Evolutionary conservation across 2,329 filamentous ascomycete genomes (phyloP).

Genomic region (Aspergillus intermedius): DNA sequence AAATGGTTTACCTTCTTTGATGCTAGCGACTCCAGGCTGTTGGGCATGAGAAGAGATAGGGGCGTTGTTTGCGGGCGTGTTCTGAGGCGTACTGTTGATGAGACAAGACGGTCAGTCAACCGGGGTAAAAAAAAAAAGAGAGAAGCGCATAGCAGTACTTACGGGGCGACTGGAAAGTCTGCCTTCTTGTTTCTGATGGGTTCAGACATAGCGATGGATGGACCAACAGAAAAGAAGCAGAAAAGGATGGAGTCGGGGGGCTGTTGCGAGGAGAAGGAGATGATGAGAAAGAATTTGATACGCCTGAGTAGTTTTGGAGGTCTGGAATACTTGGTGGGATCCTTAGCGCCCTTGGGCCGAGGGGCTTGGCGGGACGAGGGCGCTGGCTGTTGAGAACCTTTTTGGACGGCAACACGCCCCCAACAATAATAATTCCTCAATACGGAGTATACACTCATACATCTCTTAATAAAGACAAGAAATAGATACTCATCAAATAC

Average conservation of each 20-base stretch:
- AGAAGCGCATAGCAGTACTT: slow-evolving; percentile 36
- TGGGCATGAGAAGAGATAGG: slow-evolving; percentile 97
- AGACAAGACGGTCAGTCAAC: slow-evolving; percentile 12
- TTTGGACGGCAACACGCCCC: slow-evolving; percentile 21
- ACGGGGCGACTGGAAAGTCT: slow-evolving; percentile 58
- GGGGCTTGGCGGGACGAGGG: slow-evolving; percentile 35
- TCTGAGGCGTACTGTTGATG: slow-evolving; percentile 80
- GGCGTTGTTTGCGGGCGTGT: slow-evolving; percentile 91
- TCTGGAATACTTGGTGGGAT: slow-evolving; percentile 36
- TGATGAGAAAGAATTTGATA: slow-evolving; percentile 34
- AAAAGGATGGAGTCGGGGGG: slow-evolving; percentile 14
- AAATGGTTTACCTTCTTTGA: slow-evolving; percentile 78
- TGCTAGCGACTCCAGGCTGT: slow-evolving; percentile 87
- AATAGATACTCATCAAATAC: too few relatives aligned
- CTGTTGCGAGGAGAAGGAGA: slow-evolving; percentile 14
- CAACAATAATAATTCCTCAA: slow-evolving; percentile 19
- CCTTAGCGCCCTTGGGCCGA: slow-evolving; percentile 36
- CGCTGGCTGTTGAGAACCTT: slow-evolving; percentile 25
- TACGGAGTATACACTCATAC: not conserved
- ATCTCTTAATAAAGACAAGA: too few relatives aligned
- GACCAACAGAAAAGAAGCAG: slow-evolving; percentile 6
- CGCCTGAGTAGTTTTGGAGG: slow-evolving; percentile 25
- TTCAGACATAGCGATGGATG: slow-evolving; percentile 51
- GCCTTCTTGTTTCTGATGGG: slow-evolving; percentile 62
- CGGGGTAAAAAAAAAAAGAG: slow-evolving; percentile 1